These are phyloP conservation scores for Lasiodiplodia theobromae DNA, from an alignment of 2,329 filamentous ascomycete genomes.

Conservation along the genomic window DNA sequence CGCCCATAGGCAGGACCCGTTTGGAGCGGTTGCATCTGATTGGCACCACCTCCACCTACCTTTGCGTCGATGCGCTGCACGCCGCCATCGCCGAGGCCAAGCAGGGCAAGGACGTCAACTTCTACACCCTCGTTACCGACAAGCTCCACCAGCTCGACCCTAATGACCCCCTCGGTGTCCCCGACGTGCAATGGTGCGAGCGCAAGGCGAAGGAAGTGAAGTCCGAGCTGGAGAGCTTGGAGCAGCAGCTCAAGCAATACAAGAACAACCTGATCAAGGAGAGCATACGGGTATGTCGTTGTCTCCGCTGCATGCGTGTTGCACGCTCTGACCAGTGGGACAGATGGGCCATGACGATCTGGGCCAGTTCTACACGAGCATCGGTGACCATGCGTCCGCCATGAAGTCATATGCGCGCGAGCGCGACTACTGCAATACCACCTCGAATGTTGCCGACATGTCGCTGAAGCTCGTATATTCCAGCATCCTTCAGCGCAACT, in stretches of 20 bases:
- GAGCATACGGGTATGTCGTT: slow-evolving; percentile 77
- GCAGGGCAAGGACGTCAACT: slow-evolving; percentile 72
- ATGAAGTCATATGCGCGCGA: slow-evolving; percentile 83
- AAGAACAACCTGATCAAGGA: slow-evolving; percentile 98
- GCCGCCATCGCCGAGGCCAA: slow-evolving; percentile 79
- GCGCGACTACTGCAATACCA: slow-evolving; percentile 86
- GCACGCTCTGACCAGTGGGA: slow-evolving; percentile 7
- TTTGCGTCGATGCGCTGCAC: slow-evolving; percentile 82
- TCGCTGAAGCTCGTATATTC: slow-evolving; percentile 79
- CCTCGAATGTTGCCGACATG: slow-evolving; percentile 84
- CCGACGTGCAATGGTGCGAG: slow-evolving; percentile 79
- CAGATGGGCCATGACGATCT: slow-evolving; percentile 96
- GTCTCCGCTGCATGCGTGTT: neutral
- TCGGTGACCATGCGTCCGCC: slow-evolving; percentile 75
- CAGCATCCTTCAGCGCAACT: slow-evolving; percentile 78
- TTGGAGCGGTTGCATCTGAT: slow-evolving; percentile 84
- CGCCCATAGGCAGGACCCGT: slow-evolving; percentile 72
- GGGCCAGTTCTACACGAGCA: slow-evolving; percentile 80
- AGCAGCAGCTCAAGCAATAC: slow-evolving; percentile 86
- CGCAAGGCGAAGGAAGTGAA: slow-evolving; percentile 71
- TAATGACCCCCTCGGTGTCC: slow-evolving; percentile 69
- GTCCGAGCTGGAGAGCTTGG: slow-evolving; percentile 75
- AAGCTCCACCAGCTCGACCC: slow-evolving; percentile 70
- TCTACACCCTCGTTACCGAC: slow-evolving; percentile 74
- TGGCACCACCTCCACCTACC: slow-evolving; percentile 75